Base-by-base conservation (phyloP, 169 alveolate genomes). In the Eimeria brunetti region DNA sequence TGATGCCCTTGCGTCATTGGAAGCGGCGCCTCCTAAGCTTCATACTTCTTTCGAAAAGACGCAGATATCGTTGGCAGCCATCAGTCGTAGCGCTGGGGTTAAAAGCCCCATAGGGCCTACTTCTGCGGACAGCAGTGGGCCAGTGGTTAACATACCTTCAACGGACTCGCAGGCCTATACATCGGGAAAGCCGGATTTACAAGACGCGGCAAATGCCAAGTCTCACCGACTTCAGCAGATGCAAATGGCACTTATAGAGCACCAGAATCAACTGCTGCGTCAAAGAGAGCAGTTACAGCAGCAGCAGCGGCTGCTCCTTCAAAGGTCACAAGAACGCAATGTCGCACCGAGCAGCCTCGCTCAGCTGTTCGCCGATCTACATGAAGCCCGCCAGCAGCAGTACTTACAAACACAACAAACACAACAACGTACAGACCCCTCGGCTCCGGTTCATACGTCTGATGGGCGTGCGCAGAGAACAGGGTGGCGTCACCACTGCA, bases 201-300 rank as follows among this genome's bases (percentile, higher is more conserved):
- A 56, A 38, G 90, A 56, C 12, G 90, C 75, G 73, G 30, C 76
- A 30, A 81, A 1, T 83, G 67, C 16, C 46, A 86, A 86, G 81
- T 16, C 58, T 12, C 83, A 60, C 51, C 60, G 92, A 30, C 62
- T 86, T 58, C 92, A 86, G 46, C 80, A 38, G 56, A 86, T 86
- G 92, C 92, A 86, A 58, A 58, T 49, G 81, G 64, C 78, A 36
- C 62, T 62, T 3, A 60, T 60, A 24, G 92, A 86, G 53, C 92
- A 86, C 80, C 92, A 86, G 80, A 69, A n/a, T 16, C 92, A 86
- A 58, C 53, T 86, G 81, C 46, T 86, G 83, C 92, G 92, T 58
- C 92, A 86, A 38, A 22, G 80, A 27, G 81, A 58, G 51, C 92
- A 60, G 16, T 49, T 62, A n/a, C 92, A 86, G 67, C 92, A 86